Conservation (phyloP, 2,329 filamentous ascomycete species). For the Diaporthe vaccinii region DNA sequence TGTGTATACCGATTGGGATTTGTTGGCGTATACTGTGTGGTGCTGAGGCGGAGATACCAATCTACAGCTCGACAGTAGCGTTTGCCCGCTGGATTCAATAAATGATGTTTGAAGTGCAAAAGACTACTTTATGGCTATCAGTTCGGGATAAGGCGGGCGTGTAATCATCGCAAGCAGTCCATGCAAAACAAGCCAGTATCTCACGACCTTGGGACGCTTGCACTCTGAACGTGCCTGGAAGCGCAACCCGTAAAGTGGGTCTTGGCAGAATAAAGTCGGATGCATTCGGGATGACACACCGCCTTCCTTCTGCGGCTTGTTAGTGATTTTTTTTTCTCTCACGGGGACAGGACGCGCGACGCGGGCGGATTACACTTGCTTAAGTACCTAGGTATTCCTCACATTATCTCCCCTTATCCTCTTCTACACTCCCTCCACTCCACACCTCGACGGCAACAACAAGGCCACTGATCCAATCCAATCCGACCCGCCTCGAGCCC, state of each 20-base stretch:
- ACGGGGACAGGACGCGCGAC: constrained; percentile 1
- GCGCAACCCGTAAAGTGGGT: not conserved
- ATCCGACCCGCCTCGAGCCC: not conserved
- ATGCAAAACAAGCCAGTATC: not conserved
- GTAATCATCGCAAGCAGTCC: not conserved
- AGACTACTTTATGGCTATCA: not conserved
- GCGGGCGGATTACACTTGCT: not conserved
- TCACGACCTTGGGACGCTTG: no score
- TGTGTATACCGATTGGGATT: not conserved
- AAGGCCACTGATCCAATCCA: not conserved
- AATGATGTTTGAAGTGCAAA: not conserved
- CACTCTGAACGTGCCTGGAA: not conserved
- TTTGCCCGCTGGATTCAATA: not conserved
- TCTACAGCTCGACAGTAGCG: constrained; percentile 9
- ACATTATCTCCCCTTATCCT: not conserved
- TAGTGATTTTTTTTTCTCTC: not conserved
- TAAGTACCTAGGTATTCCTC: not conserved
- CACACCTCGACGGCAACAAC: not conserved
- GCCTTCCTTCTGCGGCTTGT: constrained; percentile 15
- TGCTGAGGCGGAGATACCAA: constrained; percentile 22
- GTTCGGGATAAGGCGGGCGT: not conserved
- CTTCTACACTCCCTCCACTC: not conserved
- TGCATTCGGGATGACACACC: not conserved
- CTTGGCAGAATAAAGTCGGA: not conserved
- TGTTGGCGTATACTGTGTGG: not conserved